Evolutionary conservation across 257 asterid species (phyloP).

Genomic region (Cynanchum wilfordii): DNA sequence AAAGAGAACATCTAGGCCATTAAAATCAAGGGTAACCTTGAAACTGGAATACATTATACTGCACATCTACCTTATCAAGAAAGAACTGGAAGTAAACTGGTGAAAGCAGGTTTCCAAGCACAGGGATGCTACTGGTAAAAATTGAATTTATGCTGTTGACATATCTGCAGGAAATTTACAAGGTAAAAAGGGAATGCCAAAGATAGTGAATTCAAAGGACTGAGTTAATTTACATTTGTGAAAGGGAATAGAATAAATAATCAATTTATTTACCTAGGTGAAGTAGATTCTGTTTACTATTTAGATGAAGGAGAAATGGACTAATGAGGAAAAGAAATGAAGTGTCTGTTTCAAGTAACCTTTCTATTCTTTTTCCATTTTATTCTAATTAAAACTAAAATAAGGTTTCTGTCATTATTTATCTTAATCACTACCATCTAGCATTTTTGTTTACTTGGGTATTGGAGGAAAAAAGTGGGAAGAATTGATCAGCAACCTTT

Average conservation of each 20-base stretch:
- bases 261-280: background rate
- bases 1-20: background rate
- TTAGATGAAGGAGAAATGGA: background rate
- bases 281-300: background rate
- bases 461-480: background rate
- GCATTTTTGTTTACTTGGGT: background rate
- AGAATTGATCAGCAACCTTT: background rate
- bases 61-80: conserved; percentile 59
- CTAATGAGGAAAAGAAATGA: background rate
- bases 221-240: background rate
- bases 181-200: background rate
- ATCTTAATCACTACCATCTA: background rate
- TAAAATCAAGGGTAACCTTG: background rate
- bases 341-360: background rate
- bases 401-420: background rate
- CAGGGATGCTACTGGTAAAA: conserved; percentile 84
- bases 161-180: conserved; percentile 61
- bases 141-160: conserved; percentile 84
- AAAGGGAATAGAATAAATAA: background rate
- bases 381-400: background rate
- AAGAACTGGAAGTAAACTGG: conserved; percentile 91
- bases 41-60: background rate
- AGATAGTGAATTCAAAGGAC: background rate
- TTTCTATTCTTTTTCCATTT: background rate
- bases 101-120: conserved; percentile 90